phyloP scores from a whole-genome alignment of 1,284 basidiomycete species.

The Quambalaria eucalypti region DNA sequence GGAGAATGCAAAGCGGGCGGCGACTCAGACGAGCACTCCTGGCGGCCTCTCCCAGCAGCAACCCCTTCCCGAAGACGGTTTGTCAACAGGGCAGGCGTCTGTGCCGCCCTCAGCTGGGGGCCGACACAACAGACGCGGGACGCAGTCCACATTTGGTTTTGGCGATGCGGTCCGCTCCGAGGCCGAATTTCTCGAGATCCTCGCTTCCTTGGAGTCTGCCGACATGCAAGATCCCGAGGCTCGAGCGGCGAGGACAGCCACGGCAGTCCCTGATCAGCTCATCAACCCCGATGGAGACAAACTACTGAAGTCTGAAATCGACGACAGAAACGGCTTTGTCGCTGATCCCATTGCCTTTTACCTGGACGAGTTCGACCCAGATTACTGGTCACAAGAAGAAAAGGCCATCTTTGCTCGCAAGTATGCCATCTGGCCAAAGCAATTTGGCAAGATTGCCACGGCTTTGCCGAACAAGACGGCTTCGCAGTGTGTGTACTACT shows the following conservation, averaged over 20 bases:
- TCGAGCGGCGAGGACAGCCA: conserved; percentile 77
- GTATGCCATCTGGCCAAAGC: conserved; percentile 79
- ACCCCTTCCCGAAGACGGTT: not conserved
- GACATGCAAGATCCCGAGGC: conserved; percentile 83
- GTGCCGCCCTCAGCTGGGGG: conserved; percentile 9
- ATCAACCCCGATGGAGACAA: conserved; percentile 56
- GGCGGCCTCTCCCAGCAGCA: conserved; percentile 1
- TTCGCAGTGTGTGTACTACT: conserved; percentile 81
- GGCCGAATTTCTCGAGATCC: conserved; percentile 92
- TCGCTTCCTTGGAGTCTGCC: conserved; percentile 81
- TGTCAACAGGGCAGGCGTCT: not conserved
- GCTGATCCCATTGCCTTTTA: conserved; percentile 65
- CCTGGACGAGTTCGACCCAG: conserved; percentile 37
- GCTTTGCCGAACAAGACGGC: conserved; percentile 75
- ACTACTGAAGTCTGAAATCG: conserved; percentile 56
- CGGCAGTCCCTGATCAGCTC: conserved; percentile 82
- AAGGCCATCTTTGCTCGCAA: conserved; percentile 68
- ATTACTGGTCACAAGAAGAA: conserved; percentile 73
- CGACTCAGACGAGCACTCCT: conserved; percentile 11
- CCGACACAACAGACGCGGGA: conserved; percentile 25
- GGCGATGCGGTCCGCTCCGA: conserved; percentile 89
- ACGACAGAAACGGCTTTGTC: conserved; percentile 76
- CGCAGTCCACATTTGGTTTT: conserved; percentile 47
- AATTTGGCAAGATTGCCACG: conserved; percentile 78
- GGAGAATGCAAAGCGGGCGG: conserved; percentile 8